A percentile compares a stretch with the other conserved stretches of the same genome.
These are phyloP conservation scores for Trametes polyzona DNA, from an alignment of 1,284 basidiomycete genomes.

Conservation along the genomic window DNA sequence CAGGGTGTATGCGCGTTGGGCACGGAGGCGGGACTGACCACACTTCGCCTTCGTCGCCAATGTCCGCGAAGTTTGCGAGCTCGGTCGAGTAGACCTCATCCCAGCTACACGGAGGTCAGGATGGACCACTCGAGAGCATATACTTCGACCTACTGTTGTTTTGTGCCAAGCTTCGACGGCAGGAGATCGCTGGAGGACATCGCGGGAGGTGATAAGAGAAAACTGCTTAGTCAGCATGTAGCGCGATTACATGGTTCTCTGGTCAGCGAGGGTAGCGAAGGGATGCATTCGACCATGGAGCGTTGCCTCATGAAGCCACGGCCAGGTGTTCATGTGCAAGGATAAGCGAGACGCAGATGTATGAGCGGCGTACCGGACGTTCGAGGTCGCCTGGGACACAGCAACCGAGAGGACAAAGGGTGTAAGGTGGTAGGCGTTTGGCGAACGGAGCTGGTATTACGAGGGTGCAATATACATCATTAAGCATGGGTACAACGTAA, in stretches of 20 bases:
- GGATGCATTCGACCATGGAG: too few relatives aligned
- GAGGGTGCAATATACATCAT: slow-evolving; percentile 27
- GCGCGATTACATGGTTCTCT: too few relatives aligned
- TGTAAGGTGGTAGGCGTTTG: not conserved
- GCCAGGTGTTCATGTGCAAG: too few relatives aligned
- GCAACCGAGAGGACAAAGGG: too few relatives aligned
- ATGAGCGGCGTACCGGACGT: too few relatives aligned
- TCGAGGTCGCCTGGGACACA: too few relatives aligned
- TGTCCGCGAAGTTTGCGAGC: slow-evolving; percentile 76
- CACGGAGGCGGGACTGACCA: slow-evolving; percentile 56
- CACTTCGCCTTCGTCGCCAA: slow-evolving; percentile 87
- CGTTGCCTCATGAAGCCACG: too few relatives aligned
- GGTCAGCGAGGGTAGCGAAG: not conserved
- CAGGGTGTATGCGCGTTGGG: not conserved
- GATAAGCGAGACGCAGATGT: too few relatives aligned
- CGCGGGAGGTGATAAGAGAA: slow-evolving; percentile 18
- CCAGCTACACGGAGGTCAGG: slow-evolving; percentile 53
- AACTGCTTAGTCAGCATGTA: slow-evolving; percentile 37
- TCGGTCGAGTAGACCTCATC: slow-evolving; percentile 74
- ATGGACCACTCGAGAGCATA: too few relatives aligned
- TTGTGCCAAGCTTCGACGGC: slow-evolving; percentile 52
- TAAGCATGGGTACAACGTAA: slow-evolving; percentile 24
- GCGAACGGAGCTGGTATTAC: slow-evolving; percentile 25
- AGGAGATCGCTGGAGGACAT: slow-evolving; percentile 34
- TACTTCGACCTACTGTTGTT: slow-evolving; percentile 44